Evolutionary conservation across 2,329 filamentous ascomycete genomes (phyloP), one percentile per base, ranked within the genome.

Genomic region (Lithohypha guttulata): DNA sequence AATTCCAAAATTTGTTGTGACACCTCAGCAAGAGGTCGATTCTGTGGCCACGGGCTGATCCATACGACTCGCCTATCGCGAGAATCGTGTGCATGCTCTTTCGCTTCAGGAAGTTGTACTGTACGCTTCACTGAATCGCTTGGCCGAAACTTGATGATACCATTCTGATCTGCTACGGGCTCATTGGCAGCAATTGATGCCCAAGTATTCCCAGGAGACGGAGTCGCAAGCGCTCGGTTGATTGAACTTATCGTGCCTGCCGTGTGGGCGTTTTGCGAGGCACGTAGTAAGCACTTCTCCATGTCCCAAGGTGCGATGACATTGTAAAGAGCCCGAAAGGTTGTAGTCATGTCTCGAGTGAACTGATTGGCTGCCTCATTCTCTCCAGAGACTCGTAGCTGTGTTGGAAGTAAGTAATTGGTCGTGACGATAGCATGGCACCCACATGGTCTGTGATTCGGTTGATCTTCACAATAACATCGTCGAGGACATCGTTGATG

Each of bases 1-100:
- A 39, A 11, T 41, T 61, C 56, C 38, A 53, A 53, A 42, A 65
- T 61, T 23, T 54, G 52, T 17, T 54, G 51, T 9, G 61, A 60
- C 28, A 61, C 47, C 14, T 43, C 39, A 32, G 43, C 42, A 29
- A 53, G 23, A 15, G 46, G 45, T 35, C 35, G 46, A 14, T 38
- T 34, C 33, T 39, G 42, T 32, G 31, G 39, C 48, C 46, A 52
- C 20, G 41, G 44, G 34, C 46, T 43, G 13, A 53, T 45, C 51
- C 51, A 53, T 10, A 52, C 41, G 20, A 50, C 50, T 23, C 51
- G 43, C 34, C 43, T 46, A 35, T 51, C 49, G 9, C 26, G 15
- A 19, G 45, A 40, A 22, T 46, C 43, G 14, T 35, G 20, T n/a
- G 10, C 41, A 14, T 28, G 23, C 27, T 32, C 33, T 21, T 30